phyloP scores from a whole-genome alignment of 208 protist genomes.

The Crithidia mellificae region DNA sequence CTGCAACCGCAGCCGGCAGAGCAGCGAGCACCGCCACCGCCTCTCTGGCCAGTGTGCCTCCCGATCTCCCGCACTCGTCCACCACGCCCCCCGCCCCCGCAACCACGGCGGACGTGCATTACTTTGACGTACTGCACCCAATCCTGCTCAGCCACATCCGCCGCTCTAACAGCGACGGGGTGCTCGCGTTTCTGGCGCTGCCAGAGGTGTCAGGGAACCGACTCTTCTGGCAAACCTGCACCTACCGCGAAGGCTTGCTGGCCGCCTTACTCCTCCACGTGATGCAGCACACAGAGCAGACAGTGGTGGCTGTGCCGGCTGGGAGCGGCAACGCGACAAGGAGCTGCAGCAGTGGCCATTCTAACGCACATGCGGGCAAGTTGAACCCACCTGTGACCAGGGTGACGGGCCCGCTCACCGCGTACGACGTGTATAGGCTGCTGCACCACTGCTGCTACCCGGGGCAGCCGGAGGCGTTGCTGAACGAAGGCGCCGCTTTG shows the following conservation, averaged over 20 bases:
- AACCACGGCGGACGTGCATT: slow-evolving; percentile 20
- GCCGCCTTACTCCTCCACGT: slow-evolving; percentile 44
- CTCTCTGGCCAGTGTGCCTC: too few species aligned
- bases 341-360: too few species aligned
- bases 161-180: slow-evolving; percentile 39
- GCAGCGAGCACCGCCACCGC: too few species aligned
- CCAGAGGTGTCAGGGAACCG: slow-evolving; percentile 39
- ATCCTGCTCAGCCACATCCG: slow-evolving; percentile 59
- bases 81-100: not conserved
- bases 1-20: not conserved
- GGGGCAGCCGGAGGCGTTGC: not conserved
- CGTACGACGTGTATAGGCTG: slow-evolving; percentile 31
- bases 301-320: not conserved
- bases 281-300: slow-evolving; percentile 27
- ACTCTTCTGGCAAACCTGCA: slow-evolving; percentile 79
- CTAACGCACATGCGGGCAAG: too few species aligned
- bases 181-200: slow-evolving; percentile 49
- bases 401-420: slow-evolving; percentile 7
- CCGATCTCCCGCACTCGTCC: not conserved
- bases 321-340: too few species aligned
- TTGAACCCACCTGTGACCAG: too few species aligned
- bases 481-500: not conserved
- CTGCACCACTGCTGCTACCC: slow-evolving; percentile 22
- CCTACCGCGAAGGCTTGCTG: slow-evolving; percentile 60
- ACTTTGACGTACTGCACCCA: slow-evolving; percentile 66